phyloP scores from a whole-genome alignment of 192 early-diverging fungal genomes.

The Coemansia interrupta region DNA sequence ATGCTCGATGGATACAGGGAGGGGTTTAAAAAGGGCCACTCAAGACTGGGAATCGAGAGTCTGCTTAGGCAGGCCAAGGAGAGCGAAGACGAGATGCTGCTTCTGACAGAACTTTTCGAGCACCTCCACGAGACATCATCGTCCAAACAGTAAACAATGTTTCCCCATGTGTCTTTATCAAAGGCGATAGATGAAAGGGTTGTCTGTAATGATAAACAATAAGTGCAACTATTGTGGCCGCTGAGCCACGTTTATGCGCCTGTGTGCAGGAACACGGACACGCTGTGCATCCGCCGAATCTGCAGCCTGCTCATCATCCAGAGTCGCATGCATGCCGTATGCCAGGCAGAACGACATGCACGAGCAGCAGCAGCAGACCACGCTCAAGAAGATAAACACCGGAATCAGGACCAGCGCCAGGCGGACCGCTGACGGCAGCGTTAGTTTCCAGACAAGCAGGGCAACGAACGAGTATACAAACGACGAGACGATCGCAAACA shows the following conservation, averaged over 20 bases:
- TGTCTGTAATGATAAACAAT: background rate
- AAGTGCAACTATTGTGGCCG: background rate
- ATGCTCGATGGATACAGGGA: constrained; percentile 41
- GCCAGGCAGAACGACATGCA: constrained; percentile 35
- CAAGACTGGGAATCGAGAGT: constrained; percentile 1
- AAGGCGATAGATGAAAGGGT: no score
- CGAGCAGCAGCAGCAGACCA: constrained; percentile 43
- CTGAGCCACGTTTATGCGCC: constrained; percentile 21
- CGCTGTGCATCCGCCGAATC: constrained; percentile 7
- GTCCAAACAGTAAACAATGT: constrained; percentile 1
- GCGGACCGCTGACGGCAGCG: constrained; percentile 44
- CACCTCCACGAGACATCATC: background rate
- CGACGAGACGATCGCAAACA: constrained; percentile 43
- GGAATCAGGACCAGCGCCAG: constrained; percentile 65
- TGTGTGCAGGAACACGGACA: constrained; percentile 14
- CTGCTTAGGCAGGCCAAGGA: constrained; percentile 7
- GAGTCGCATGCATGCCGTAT: constrained; percentile 36
- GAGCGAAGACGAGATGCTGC: constrained; percentile 24
- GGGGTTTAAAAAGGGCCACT: constrained; percentile 19
- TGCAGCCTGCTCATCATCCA: constrained; percentile 29
- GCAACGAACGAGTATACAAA: constrained; percentile 57
- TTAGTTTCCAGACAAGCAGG: constrained; percentile 54
- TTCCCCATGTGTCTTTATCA: no score
- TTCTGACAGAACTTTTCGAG: constrained; percentile 23
- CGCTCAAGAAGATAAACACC: constrained; percentile 58